Evolutionary conservation across 192 early-diverging fungal genomes (phyloP), one percentile per base, ranked within the genome.

Genomic region (Ambispora gerdemannii): DNA sequence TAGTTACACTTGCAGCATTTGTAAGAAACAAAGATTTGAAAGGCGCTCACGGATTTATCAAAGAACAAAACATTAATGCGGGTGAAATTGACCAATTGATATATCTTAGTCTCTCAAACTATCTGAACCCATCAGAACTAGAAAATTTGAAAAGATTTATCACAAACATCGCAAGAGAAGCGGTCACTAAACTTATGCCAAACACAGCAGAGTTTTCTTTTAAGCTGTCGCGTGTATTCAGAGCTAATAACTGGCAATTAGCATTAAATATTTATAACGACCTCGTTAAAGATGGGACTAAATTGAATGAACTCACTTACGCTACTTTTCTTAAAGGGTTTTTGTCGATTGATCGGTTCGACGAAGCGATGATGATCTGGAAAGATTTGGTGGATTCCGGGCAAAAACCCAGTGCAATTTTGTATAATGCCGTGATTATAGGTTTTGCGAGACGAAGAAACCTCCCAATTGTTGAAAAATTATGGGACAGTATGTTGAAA

Each of bases 311-410:
- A 66, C 11, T 30, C 10, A 50, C 47, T n/a, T 69, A 69, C 28
- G 52, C 27, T n/a, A 47, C 33, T 25, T 55, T 69, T 19, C n/a
- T 69, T 19, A 38, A 30, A 24, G 67, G 67, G 36, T 69, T 69
- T 36, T 69, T 69, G 51, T 25, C 31, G 28, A 17, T 35, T 38
- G 35, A 69, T 58, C 28, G 11, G 36, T 69, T 22, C 20, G 30
- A 2, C 2, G 34, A 56, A 22, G 51, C 52, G 15, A 33, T 22
- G 27, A 20, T 17, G 3, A 35, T 69, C 27, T 70, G 25, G 52
- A 25, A 70, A 20, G 52, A 58, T 24, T 32, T 58, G 31, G 58
- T 52, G 6, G 50, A 33, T 19, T 56, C 20, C n/a, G 63, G 47
- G 8, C 24, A 36, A 24, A 70, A 47, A 1, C 67, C 67, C 3